Conservation (phyloP, 345 rosid genomes). For the Populus tremula region DNA sequence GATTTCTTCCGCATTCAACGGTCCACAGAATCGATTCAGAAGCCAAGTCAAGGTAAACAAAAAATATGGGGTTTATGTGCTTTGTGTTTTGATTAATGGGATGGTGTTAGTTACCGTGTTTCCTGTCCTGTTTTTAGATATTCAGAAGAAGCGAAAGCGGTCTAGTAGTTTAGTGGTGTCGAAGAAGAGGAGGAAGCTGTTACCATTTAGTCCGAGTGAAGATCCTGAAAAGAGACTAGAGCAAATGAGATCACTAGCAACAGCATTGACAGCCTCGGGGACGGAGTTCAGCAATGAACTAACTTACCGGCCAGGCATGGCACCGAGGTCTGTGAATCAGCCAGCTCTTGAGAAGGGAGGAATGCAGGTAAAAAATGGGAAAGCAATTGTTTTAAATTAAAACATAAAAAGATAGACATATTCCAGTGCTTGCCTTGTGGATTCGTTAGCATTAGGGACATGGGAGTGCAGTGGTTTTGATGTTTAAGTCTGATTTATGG, state of each 20-base stretch:
- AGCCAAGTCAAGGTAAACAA: slow-evolving; percentile 15
- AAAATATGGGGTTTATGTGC: neutral
- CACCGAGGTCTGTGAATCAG: slow-evolving; percentile 22
- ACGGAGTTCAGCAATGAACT: slow-evolving; percentile 24
- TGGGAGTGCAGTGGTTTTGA: neutral
- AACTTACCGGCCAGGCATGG: slow-evolving; percentile 21
- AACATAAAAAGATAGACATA: neutral
- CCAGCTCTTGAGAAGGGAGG: slow-evolving; percentile 31
- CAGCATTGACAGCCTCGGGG: slow-evolving; percentile 27
- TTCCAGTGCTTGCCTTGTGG: too few relatives aligned
- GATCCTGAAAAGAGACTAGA: slow-evolving; percentile 22
- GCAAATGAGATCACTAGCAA: slow-evolving; percentile 32
- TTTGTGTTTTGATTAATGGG: neutral
- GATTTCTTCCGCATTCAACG: slow-evolving; percentile 32
- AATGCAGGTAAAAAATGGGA: slow-evolving; percentile 25
- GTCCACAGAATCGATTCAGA: slow-evolving; percentile 4
- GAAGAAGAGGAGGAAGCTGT: slow-evolving; percentile 25
- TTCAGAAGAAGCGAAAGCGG: slow-evolving; percentile 24
- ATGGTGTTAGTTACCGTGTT: neutral
- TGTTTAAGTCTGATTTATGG: neutral
- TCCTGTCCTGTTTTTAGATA: neutral
- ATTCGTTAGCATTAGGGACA: neutral
- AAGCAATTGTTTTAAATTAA: neutral
- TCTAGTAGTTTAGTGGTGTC: slow-evolving; percentile 17
- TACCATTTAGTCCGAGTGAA: slow-evolving; percentile 25